Percentiles rank a stretch among this genome's conserved stretches.
Evolutionary conservation across 1,284 basidiomycete genomes (phyloP).

Genomic region (Pterulicium gracile): DNA sequence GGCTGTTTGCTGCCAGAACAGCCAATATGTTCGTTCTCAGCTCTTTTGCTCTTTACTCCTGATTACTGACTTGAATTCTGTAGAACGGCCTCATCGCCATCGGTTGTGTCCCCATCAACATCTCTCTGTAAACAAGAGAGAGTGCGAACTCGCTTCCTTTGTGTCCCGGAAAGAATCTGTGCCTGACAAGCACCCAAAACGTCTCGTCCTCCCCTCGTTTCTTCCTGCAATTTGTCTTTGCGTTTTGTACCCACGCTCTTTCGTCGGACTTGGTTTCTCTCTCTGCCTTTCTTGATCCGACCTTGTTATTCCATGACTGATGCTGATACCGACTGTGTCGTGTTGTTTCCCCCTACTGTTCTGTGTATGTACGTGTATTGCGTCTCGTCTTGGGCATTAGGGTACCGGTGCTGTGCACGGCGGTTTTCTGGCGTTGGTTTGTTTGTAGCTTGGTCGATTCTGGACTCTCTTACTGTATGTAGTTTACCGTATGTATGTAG

Average conservation of each 20-base stretch:
- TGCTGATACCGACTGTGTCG: background rate
- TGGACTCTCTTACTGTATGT: background rate
- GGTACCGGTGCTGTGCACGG: background rate
- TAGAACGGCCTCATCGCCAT: conserved; percentile 17
- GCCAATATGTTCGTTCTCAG: conserved; percentile 17
- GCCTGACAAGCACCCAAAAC: conserved; percentile 7
- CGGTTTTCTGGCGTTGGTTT: background rate
- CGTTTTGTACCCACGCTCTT: background rate
- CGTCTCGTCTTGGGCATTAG: background rate
- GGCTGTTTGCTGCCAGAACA: conserved; percentile 21
- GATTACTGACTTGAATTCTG: background rate
- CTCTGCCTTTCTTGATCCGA: background rate
- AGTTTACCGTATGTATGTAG: background rate
- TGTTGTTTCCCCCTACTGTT: background rate
- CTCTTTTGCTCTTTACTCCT: background rate
- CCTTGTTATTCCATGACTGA: background rate
- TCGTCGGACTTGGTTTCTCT: background rate
- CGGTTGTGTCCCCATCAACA: conserved; percentile 21
- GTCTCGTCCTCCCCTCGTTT: background rate
- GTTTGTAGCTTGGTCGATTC: background rate
- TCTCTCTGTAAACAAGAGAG: conserved; percentile 9
- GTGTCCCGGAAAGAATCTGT: no score
- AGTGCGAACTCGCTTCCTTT: background rate
- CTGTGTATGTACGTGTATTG: background rate
- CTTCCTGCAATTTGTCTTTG: background rate